phyloP scores from a whole-genome alignment of 176 grass and related monocot species.

The Cenchrus americanus region DNA sequence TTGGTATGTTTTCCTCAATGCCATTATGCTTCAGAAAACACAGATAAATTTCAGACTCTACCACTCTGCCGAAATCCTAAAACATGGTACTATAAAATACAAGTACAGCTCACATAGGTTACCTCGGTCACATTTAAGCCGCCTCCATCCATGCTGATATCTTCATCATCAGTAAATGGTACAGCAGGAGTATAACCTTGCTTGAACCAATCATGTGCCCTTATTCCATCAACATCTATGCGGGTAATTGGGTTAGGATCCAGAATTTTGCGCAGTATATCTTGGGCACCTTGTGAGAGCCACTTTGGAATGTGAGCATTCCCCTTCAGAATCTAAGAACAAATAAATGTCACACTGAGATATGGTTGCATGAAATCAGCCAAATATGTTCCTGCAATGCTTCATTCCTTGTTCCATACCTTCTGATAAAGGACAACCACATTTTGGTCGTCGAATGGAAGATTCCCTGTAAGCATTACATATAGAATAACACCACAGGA shows the following conservation, averaged over 20 bases:
- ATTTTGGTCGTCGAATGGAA: conserved; percentile 91
- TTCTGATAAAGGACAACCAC: conserved; percentile 75
- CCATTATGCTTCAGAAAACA: conserved; percentile 55
- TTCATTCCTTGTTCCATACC: conserved; percentile 46
- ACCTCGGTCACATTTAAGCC: conserved; percentile 59
- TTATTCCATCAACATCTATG: conserved; percentile 72
- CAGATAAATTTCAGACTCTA: conserved; percentile 37
- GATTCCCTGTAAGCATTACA: conserved; percentile 80
- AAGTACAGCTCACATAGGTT: conserved; percentile 10
- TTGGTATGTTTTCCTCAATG: conserved; percentile 45
- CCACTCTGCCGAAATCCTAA: conserved; percentile 12
- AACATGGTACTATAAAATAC: conserved; percentile 34
- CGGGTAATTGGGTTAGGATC: conserved; percentile 79
- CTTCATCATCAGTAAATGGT: conserved; percentile 68
- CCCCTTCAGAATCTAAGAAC: conserved; percentile 70
- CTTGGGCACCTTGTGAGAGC: conserved; percentile 75
- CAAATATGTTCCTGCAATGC: not conserved
- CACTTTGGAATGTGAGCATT: conserved; percentile 83
- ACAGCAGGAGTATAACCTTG: conserved; percentile 69
- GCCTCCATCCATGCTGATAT: conserved; percentile 34
- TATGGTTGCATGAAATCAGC: conserved; percentile 10
- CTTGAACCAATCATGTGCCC: conserved; percentile 81
- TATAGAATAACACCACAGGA: conserved; percentile 94
- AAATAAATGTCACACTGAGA: conserved; percentile 31
- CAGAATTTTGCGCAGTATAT: conserved; percentile 72